These are phyloP conservation scores for Vanrija humicola DNA, from an alignment of 1,284 basidiomycete species.

Conservation along the genomic window DNA sequence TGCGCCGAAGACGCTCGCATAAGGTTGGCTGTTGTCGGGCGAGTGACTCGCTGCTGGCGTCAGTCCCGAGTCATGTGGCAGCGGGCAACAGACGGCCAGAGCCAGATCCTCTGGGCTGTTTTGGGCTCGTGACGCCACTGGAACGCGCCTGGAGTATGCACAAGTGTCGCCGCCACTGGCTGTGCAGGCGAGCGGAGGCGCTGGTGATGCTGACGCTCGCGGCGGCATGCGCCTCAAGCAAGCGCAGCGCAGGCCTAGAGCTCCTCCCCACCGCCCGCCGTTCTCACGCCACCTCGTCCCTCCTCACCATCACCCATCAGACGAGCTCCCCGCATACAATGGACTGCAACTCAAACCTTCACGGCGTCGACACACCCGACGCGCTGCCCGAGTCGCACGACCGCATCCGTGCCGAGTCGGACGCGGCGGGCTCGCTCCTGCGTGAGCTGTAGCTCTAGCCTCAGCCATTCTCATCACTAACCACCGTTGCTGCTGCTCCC, in stretches of 20 bases:
- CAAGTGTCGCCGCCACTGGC: too few species aligned
- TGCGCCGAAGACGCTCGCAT: not conserved
- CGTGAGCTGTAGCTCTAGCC: conserved; percentile 1
- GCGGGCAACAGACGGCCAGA: too few species aligned
- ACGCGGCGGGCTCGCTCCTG: conserved; percentile 1
- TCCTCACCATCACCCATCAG: not conserved
- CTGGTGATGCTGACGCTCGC: too few species aligned
- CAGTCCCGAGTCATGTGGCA: too few species aligned
- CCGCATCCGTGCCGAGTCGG: not conserved
- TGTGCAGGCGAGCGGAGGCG: too few species aligned
- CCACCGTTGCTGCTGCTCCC: not conserved
- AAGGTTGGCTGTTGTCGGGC: not conserved
- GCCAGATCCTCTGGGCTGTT: too few species aligned
- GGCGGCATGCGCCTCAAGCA: not conserved
- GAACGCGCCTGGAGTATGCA: too few species aligned
- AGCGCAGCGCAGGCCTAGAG: not conserved
- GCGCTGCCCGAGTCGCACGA: conserved; percentile 4
- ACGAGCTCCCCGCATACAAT: not conserved
- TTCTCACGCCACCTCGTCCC: not conserved
- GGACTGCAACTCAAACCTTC: conserved; percentile 15
- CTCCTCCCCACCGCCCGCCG: not conserved
- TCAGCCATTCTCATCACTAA: not conserved
- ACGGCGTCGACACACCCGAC: conserved; percentile 13
- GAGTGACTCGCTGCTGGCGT: too few species aligned
- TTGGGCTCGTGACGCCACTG: too few species aligned